Evolutionary conservation across 2,329 filamentous ascomycete genomes (phyloP), one percentile per base, ranked within the genome.

Genomic region (Penicillium sp.): DNA sequence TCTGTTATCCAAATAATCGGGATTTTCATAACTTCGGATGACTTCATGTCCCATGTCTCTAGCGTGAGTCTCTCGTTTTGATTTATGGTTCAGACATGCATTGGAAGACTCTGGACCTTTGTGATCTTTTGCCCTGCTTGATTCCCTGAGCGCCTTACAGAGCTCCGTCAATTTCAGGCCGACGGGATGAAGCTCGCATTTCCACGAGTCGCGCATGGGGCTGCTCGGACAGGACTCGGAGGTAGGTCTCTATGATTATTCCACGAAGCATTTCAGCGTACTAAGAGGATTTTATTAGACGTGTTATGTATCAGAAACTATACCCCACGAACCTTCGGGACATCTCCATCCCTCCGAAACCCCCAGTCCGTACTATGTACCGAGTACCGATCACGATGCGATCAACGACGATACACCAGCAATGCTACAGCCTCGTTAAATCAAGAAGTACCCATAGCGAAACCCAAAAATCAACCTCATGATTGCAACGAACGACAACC

Each of bases 101-200:
- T 56, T 41, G 54, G 50, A 42, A 53, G 41, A 29, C 46, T 27
- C 46, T 43, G 23, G 34, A 47, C 46, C 45, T 53, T 14, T 32
- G 19, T 48, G 42, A 49, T 27, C 40, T 51, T 55, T 26, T 47
- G 36, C 30, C 48, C 29, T 44, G 44, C 36, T 34, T 53, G 11
- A 55, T 55, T 42, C 45, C 51, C 34, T 59, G 56, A 61, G 60
- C 8, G 13, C 30, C 50, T 47, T 45, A 36, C 29, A 44, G 53
- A 47, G 48, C 51, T 55, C 48, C 50, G 41, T 41, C 49, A 36
- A 44, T 54, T 42, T 27, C 53, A 59, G 59, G 18, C 26, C 35
- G 34, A 52, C 66, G 62, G 59, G 51, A 73, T 72, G 70, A 72
- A 69, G 63, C 65, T 69, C 51, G 56, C 58, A 55, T 56, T 60